Conservation (phyloP, 345 rosid genomes). For the Citrus australasica region DNA sequence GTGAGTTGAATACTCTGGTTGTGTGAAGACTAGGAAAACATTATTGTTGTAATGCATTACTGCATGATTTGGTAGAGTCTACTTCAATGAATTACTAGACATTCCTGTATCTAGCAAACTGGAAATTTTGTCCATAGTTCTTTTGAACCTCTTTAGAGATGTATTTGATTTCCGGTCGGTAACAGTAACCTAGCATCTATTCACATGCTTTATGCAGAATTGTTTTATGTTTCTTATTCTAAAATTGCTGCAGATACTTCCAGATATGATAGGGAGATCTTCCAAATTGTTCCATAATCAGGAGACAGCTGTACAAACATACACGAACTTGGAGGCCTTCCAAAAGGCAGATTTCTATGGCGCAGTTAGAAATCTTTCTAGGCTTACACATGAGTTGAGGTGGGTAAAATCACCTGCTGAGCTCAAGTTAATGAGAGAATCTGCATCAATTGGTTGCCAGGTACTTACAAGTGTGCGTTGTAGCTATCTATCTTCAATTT, state of each 20-base stretch:
- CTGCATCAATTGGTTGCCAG: constrained; percentile 97
- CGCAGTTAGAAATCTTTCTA: constrained; percentile 61
- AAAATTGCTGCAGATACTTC: constrained; percentile 65
- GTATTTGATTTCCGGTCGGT: neutral
- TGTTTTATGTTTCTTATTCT: constrained; percentile 9
- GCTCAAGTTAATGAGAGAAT: constrained; percentile 84
- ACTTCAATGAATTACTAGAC: neutral
- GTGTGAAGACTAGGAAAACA: constrained; percentile 1
- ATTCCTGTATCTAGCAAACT: neutral
- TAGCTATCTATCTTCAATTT: neutral
- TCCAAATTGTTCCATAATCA: constrained; percentile 74
- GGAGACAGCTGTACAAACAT: constrained; percentile 56
- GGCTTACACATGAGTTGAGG: constrained; percentile 62
- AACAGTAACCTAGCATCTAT: neutral
- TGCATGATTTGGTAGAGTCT: neutral
- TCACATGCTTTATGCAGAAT: neutral
- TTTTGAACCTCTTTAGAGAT: neutral
- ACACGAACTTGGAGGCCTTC: constrained; percentile 67
- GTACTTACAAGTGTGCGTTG: constrained; percentile 32
- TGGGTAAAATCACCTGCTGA: constrained; percentile 90
- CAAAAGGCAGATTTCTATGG: constrained; percentile 44
- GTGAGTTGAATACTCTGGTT: constrained; percentile 38
- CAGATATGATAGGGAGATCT: constrained; percentile 66
- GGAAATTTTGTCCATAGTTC: neutral
- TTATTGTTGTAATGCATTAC: neutral